These are phyloP conservation scores for Dittrichia graveolens DNA, from an alignment of 129 eudicot genomes.

Conservation along the genomic window DNA sequence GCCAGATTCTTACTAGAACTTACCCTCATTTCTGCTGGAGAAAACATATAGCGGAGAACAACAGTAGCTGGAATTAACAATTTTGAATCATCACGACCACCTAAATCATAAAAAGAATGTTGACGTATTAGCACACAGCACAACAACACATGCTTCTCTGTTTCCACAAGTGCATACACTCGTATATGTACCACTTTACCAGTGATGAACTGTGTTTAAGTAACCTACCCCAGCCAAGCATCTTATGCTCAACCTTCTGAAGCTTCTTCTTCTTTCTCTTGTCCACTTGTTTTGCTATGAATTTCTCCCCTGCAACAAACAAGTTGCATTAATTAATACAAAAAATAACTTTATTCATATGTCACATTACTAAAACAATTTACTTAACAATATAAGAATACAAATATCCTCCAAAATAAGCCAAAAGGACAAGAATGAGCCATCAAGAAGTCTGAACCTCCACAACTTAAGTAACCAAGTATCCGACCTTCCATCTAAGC, in stretches of 20 bases:
- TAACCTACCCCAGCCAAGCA: conserved; percentile 98
- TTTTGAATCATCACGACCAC: conserved; percentile 94
- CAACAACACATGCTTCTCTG: neutral
- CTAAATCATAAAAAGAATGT: conserved; percentile 38
- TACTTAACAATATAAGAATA: neutral
- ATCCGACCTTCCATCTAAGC: neutral
- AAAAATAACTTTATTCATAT: neutral
- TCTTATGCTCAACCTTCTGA: conserved; percentile 89
- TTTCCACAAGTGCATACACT: neutral
- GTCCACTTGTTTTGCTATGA: conserved; percentile 81
- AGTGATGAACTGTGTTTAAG: neutral
- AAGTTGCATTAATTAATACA: conserved; percentile 1
- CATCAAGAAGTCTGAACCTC: neutral
- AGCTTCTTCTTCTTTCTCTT: conserved; percentile 86
- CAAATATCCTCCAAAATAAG: conserved; percentile 3
- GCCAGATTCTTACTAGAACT: conserved; percentile 21
- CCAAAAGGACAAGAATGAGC: neutral
- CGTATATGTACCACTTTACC: neutral
- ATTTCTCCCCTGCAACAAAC: conserved; percentile 73
- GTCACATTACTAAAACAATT: neutral
- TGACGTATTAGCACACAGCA: conserved; percentile 8
- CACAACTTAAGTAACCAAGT: conserved; percentile 1
- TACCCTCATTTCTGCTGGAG: conserved; percentile 95
- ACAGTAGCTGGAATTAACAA: conserved; percentile 83
- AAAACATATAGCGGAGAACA: conserved; percentile 80